Evolutionary conservation across 148 eudicot species (phyloP).

Genomic region (Agrostemma githago): DNA sequence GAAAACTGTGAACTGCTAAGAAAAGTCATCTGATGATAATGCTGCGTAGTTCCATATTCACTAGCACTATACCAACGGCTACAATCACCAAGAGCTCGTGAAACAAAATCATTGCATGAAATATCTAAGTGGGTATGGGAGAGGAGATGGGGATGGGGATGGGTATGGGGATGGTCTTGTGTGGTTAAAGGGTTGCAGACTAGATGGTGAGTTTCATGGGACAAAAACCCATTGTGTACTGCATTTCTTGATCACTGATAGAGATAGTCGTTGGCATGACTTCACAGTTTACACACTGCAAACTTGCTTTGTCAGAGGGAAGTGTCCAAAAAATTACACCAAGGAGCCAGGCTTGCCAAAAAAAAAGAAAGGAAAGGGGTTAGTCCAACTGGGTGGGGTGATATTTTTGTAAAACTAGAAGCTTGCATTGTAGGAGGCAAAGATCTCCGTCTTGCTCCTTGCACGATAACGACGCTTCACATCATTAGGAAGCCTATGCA

Average conservation of each 20-base stretch:
- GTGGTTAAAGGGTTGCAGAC: not conserved
- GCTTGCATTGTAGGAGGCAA: conserved; percentile 4
- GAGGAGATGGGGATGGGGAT: not conserved
- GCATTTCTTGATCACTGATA: not conserved
- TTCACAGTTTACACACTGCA: not conserved
- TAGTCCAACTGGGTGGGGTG: not conserved
- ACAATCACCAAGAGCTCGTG: conserved; percentile 8
- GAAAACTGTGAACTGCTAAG: not conserved
- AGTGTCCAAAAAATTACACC: conserved; percentile 7
- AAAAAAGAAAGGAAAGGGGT: conserved; percentile 5
- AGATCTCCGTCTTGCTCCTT: conserved; percentile 49
- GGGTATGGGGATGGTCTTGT: not conserved
- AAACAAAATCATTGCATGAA: not conserved
- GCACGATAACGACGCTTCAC: conserved; percentile 36
- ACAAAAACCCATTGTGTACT: not conserved
- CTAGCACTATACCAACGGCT: not conserved
- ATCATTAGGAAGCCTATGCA: conserved; percentile 42
- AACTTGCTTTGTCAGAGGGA: not conserved
- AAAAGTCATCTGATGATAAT: not conserved
- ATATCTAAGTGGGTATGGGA: not conserved
- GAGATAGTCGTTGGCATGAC: not conserved
- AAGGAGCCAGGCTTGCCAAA: conserved; percentile 2
- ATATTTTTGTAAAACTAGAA: conserved; percentile 1
- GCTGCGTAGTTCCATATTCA: not conserved
- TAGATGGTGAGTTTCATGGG: not conserved